Base-by-base conservation (phyloP, 768 basidiomycete genomes). In the Serendipita sp. region DNA sequence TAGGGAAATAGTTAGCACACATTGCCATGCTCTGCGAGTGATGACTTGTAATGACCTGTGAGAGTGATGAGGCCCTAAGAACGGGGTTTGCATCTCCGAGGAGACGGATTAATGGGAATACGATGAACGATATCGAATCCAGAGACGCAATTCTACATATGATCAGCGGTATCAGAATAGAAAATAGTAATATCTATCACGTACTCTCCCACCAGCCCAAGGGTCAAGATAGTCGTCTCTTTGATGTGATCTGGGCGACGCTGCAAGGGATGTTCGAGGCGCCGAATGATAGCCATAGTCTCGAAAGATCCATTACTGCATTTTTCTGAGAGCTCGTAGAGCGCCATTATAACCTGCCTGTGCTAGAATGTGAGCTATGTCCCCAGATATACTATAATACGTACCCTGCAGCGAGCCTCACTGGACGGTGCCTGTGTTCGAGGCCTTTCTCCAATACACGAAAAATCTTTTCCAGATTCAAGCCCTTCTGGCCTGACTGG, bases 361-460 rank as follows among this genome's bases (percentile, higher is more conserved):
- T 18, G n/a, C 82, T 84, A 66, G 43, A 34, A 23, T 23, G 23
- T 23, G 27, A 63, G 45, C 16, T 66, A 37, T 48, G 44, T 18
- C 18, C 18, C 44, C 18, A 45, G 44, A 45, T 45, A 18, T 13
- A 18, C 6, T 5, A 50, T 8, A 31, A 27, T 37, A 53, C 81
- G 68, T 72, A 89, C 88, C 88, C 88, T 62, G 88, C 85, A 66
- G 77, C 75, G 15, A 90, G 70, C 43, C 88, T 79, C 23, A 84
- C 80, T 45, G 76, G 78, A 64, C 88, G 77, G 66, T 85, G 79
- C 44, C 69, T 72, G 67, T 86, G 80, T 8, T 70, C 74, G 66
- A 87, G 71, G 2, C 83, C 84, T 23, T 72, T 73, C 62, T 78
- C 75, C 5, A 50, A 50, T 18, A n/a, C 0, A 5, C 18, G 48